Base-by-base conservation (phyloP, 1,139 yeast genomes). In the Zygoascus sp. region DNA sequence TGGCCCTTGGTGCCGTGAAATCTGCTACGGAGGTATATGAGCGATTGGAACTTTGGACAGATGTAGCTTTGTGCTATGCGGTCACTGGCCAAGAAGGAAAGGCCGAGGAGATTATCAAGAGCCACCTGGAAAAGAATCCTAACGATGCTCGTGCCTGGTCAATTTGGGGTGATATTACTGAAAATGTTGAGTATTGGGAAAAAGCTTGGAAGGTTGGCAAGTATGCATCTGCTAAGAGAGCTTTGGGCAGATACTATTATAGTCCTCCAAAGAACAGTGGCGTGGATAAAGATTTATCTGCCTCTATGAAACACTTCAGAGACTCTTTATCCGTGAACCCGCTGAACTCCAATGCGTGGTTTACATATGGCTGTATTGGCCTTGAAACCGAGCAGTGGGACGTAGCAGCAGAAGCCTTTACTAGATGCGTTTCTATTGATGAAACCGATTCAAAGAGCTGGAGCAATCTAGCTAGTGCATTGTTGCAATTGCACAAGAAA, bases 1-100 rank as follows among this genome's bases (percentile, higher is more conserved):
- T 90, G 81, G 81, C 94, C 2, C 65, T 94, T 44, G 97, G 98
- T 41, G 81, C 87, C 15, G 69, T 89, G 44, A 81, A 81, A 54
- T 85, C 96, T 8, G 98, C 99, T 0, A 74, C 90, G 45, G 96
- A 87, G 50, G 87, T 92, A 22, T 94, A 89, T 62, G 89, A 85
- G 60, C 72, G 97, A 53, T 70, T 94, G 46, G 77, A 81, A 42
- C 69, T 88, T 73, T 75, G 80, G 59, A 80, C 85, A 45, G 97
- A 92, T 58, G 86, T 87, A 19, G 97, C 97, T 0, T 69, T 92
- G 50, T 92, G 98, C 69, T 80, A 85, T 58, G 95, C 96, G 1
- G 85, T 95, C 1, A 81, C 81, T 19, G 96, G 89, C 22, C 81
- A 85, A 52, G 89, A 80, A 56, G 67, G 66, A 4, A 76, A 78